Percentiles rank a stretch among this genome's conserved stretches.
phyloP scores from a whole-genome alignment of 1,284 basidiomycete species.

The Paramarasmius palmivorus region DNA sequence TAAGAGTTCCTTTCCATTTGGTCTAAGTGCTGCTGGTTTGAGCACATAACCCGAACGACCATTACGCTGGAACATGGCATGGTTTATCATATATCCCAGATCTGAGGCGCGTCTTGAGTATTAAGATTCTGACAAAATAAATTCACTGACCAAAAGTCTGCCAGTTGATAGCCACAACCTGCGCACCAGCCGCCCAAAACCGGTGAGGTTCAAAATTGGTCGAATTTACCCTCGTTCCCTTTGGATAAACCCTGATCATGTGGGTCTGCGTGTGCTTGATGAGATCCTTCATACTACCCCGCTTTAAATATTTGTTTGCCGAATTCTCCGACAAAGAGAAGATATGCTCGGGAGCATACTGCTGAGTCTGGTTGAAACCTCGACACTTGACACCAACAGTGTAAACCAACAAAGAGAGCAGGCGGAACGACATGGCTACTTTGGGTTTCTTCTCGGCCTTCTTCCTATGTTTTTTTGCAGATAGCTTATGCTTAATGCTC shows the following conservation, averaged over 20 bases:
- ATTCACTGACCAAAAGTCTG: constrained; percentile 81
- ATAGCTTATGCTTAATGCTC: constrained; percentile 21
- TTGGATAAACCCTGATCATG: constrained; percentile 89
- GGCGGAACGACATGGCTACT: constrained; percentile 70
- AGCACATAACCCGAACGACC: constrained; percentile 87
- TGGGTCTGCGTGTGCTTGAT: constrained; percentile 90
- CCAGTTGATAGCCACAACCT: constrained; percentile 98
- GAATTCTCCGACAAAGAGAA: constrained; percentile 92
- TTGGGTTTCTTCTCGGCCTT: constrained; percentile 31
- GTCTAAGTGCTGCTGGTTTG: constrained; percentile 81
- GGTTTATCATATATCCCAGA: constrained; percentile 87
- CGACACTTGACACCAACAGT: constrained; percentile 95
- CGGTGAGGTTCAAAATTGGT: constrained; percentile 91
- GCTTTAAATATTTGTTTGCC: constrained; percentile 66
- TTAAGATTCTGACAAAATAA: background rate
- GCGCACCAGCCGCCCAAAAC: constrained; percentile 89
- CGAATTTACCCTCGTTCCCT: constrained; percentile 78
- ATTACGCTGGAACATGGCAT: constrained; percentile 92
- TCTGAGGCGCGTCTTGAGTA: constrained; percentile 45
- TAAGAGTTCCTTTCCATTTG: constrained; percentile 62
- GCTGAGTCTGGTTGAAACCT: constrained; percentile 88
- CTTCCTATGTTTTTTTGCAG: constrained; percentile 2
- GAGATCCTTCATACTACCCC: constrained; percentile 61
- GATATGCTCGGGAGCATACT: constrained; percentile 87
- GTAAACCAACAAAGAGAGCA: constrained; percentile 86